Base-by-base conservation (phyloP, 164 flowering plant genomes). In the Berberis vulgaris region DNA sequence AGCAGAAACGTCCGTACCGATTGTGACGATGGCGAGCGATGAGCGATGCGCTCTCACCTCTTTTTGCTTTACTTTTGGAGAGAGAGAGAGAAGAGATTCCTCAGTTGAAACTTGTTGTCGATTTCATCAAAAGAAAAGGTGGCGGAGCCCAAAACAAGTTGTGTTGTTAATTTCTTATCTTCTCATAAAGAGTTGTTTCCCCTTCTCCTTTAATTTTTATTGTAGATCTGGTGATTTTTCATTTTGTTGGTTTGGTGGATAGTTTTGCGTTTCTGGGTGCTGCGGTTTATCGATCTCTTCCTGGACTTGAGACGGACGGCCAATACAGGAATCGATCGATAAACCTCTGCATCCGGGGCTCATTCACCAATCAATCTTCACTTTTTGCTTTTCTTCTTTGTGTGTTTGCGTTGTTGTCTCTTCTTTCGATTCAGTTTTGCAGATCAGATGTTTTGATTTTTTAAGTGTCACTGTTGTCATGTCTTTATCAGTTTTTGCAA, bases 261-360 rank as follows among this genome's bases (percentile, higher is more conserved):
- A 11, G 5, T 46, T 54, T n/a, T 43, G 56, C 61, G 73, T 59
- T 76, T 65, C 73, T 76, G 86, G 86, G 72, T 74, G 84, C 86
- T 80, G 86, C 82, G 86, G 86, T 83, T 83, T 82, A 83, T 75
- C 84, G 84, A 83, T 79, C 82, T 74, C 73, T 83, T 83, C 84
- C 81, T 86, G 88, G 71, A 62, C 67, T 73, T 38, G 65, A 62
- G 43, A 12, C 57, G 55, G 45, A 45, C 65, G 12, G 9, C 13
- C 9, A 63, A 66, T 62, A 45, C 86, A 80, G 78, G 83, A 83
- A 85, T 77, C 80, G 95, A 73, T 88, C 95, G 95, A 88, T 88
- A 85, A 88, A 84, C 95, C 95, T 85, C 95, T 88, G 95, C 95
- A 85, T 88, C 95, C 95, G 83, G 91, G 68, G 83, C 74, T 75